Percentiles rank a stretch among this genome's conserved stretches.
Evolutionary conservation across 2,329 filamentous ascomycete species (phyloP).

Genomic region (Daldinia sp.): DNA sequence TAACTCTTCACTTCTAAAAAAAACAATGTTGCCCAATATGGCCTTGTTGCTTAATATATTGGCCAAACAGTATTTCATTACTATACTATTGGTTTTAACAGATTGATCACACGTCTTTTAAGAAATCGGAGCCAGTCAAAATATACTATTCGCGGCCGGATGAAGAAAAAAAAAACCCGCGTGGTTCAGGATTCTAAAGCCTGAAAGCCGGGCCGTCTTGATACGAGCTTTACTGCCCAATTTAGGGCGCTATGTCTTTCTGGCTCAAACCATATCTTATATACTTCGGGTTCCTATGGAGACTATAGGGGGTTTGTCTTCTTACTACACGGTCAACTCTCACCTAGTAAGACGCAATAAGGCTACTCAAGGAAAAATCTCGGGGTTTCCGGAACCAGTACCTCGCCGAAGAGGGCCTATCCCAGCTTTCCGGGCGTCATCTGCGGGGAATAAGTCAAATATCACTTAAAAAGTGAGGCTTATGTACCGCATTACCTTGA

Average conservation of each 20-base stretch:
- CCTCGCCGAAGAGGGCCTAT: neutral
- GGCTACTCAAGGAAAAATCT: neutral
- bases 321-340: neutral
- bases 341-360: neutral
- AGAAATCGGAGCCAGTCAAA: neutral
- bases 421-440: neutral
- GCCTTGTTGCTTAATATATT: neutral
- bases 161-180: neutral
- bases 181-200: neutral
- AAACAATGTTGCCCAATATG: neutral
- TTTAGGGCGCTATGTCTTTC: neutral
- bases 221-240: neutral
- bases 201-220: neutral
- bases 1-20: neutral
- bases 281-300: neutral
- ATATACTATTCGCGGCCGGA: neutral
- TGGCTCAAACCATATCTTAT: neutral
- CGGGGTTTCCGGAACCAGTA: neutral
- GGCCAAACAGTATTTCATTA: neutral
- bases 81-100: neutral
- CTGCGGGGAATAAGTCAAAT: neutral
- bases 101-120: neutral
- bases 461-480: slow-evolving; percentile 9
- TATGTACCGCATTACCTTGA: slow-evolving; percentile 9
- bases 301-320: neutral